Evolutionary conservation across 176 grass and related monocot genomes (phyloP), one percentile per base, ranked within the genome.

Genomic region (Musa itinerans): DNA sequence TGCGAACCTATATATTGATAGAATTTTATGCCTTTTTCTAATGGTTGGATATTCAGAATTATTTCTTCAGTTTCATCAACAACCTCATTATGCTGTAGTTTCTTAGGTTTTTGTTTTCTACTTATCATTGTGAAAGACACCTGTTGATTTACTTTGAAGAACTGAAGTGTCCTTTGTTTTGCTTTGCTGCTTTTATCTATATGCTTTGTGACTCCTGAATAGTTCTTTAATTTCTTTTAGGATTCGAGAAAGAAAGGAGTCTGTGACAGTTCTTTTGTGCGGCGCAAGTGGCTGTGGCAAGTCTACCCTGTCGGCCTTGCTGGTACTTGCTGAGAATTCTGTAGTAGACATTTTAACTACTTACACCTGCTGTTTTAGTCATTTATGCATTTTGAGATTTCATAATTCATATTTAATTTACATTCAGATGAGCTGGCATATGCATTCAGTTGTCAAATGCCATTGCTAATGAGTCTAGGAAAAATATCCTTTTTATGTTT

Each of bases 241-340:
- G 48, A 51, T 77, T 25, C 75, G 48, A 15, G 61, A 77, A 77
- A 77, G n/a, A 52, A 77, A 77, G 75, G 75, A 77, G 65, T 77
- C 75, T 65, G 75, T 77, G 27, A 77, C 75, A 16, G 75, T 77
- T 52, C 75, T 77, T 65, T 63, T 77, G n/a, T 77, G 75, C 4
- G 59, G 75, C 48, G 19, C 75, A 10, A 77, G 61, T 53, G 75
- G 75, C 13, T 77, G 75, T 25, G 75, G 75, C 11, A 77, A 77
- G 61, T 77, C 75, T 65, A 77, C 75, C 16, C 53, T 77, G 61
- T 77, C 75, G 12, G 29, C 61, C 26, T 77, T 77, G 61, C 75
- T 77, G 75, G 61, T 65, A 65, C 58, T 26, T 65, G 6, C 9
- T 48, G 2, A 70, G 14, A n/a, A 56, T 27, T 16, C 50, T 56